Percentiles rank a stretch among this genome's conserved stretches.
Evolutionary conservation across 495 filamentous ascomycete species (phyloP).

Genomic region (Ascodesmis nigricans): DNA sequence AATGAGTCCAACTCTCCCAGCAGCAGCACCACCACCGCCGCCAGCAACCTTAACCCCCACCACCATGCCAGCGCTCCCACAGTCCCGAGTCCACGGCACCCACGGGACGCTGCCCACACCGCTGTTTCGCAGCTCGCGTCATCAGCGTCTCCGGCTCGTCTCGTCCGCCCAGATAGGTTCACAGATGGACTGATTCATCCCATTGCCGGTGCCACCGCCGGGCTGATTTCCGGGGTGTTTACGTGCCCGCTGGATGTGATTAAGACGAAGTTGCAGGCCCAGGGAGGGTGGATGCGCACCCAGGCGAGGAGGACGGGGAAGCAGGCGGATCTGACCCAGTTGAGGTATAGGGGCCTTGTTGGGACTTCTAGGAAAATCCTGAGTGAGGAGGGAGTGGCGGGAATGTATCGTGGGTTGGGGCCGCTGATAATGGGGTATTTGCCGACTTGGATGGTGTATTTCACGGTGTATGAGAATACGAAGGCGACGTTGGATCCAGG

Average conservation of each 20-base stretch:
- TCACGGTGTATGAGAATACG: slow-evolving; percentile 79
- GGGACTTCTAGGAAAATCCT: slow-evolving; percentile 72
- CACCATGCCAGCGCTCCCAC: no score
- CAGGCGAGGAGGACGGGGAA: slow-evolving; percentile 2
- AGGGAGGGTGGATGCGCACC: slow-evolving; percentile 45
- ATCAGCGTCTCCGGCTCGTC: no score
- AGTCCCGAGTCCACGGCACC: no score
- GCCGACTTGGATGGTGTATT: slow-evolving; percentile 95
- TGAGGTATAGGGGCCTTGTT: slow-evolving; percentile 59
- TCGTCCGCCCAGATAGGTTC: no score
- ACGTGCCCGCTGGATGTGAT: slow-evolving; percentile 97
- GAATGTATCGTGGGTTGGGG: slow-evolving; percentile 81
- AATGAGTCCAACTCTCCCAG: no score
- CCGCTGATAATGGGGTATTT: slow-evolving; percentile 89
- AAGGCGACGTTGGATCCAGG: slow-evolving; percentile 38
- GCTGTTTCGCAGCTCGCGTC: no score
- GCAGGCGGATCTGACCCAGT: slow-evolving; percentile 20
- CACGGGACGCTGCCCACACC: no score
- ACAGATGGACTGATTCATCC: no score
- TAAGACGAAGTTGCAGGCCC: slow-evolving; percentile 94
- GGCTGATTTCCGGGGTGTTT: slow-evolving; percentile 76
- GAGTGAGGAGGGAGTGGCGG: slow-evolving; percentile 65
- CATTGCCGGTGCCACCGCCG: slow-evolving; percentile 65
- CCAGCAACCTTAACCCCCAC: no score
- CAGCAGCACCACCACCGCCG: no score